A percentile compares a stretch with the other conserved stretches of the same genome.
phyloP scores from a whole-genome alignment of 176 grass and related monocot genomes.

The Aegilops speltoides region DNA sequence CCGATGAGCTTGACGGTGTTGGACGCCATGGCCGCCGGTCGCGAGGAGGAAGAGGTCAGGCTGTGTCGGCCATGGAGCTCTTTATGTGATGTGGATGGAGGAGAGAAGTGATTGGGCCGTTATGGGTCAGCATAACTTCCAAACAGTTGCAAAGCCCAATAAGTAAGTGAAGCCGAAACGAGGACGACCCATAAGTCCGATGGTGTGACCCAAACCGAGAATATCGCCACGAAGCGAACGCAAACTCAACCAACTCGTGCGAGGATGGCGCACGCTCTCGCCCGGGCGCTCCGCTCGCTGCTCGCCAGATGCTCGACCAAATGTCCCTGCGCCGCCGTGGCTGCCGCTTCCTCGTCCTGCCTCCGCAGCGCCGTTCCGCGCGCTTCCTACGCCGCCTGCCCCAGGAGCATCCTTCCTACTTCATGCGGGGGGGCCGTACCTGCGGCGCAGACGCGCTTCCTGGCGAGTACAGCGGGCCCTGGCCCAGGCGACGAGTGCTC shows the following conservation, averaged over 20 bases:
- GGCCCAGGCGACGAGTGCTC: background rate
- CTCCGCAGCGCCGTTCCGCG: background rate
- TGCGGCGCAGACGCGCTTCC: background rate
- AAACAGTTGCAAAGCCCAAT: too few species aligned
- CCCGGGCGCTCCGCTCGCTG: constrained; percentile 30
- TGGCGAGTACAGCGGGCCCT: constrained; percentile 17
- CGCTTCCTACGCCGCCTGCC: too few species aligned
- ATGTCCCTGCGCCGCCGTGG: background rate
- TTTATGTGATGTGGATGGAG: too few species aligned
- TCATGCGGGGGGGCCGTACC: background rate
- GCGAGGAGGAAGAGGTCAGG: background rate
- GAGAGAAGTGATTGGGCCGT: too few species aligned
- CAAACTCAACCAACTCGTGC: background rate
- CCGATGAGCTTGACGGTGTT: constrained; percentile 76
- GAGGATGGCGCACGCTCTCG: background rate
- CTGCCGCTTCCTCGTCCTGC: background rate
- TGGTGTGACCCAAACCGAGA: background rate
- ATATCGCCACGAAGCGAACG: background rate
- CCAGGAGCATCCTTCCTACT: background rate
- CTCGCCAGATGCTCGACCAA: constrained; percentile 42
- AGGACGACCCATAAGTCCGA: background rate
- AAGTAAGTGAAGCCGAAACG: too few species aligned
- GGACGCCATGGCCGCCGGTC: constrained; percentile 48
- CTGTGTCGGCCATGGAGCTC: background rate
- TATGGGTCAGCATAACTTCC: too few species aligned